Conservation (phyloP, 2,329 filamentous ascomycete species). For the Dothistroma septosporum region DNA sequence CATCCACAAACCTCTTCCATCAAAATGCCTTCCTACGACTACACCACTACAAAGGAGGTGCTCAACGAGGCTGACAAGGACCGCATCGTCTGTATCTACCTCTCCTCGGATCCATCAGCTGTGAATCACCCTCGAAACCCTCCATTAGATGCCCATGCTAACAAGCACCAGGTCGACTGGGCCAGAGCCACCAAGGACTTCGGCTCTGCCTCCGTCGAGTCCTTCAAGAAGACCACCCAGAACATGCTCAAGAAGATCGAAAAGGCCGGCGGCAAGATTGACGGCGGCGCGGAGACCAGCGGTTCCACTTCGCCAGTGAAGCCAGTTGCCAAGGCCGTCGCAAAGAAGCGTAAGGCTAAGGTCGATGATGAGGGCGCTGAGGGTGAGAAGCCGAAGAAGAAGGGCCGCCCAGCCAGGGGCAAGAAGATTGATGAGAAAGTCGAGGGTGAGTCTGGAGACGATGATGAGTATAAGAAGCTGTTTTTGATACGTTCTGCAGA, state of each 20-base stretch:
- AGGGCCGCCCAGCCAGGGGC: neutral
- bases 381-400: neutral
- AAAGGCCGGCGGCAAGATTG: neutral
- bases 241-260: constrained; percentile 5
- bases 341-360: neutral
- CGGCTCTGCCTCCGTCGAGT: neutral
- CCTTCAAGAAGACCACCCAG: neutral
- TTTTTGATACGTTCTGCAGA: neutral
- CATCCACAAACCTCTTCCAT: neutral
- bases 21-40: constrained; percentile 1
- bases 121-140: neutral
- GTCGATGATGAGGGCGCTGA: neutral
- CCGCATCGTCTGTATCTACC: constrained; percentile 4
- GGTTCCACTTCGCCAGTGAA: neutral
- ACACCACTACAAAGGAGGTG: neutral
- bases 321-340: neutral
- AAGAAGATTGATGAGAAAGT: neutral
- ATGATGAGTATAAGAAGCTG: neutral
- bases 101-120: neutral
- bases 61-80: constrained; percentile 3
- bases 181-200: constrained; percentile 1
- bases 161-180: neutral
- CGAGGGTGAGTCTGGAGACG: neutral
- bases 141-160: neutral
- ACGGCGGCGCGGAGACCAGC: neutral